Base-by-base conservation (phyloP, 2,329 filamentous ascomycete genomes). In the Hymenoscyphus scutula region DNA sequence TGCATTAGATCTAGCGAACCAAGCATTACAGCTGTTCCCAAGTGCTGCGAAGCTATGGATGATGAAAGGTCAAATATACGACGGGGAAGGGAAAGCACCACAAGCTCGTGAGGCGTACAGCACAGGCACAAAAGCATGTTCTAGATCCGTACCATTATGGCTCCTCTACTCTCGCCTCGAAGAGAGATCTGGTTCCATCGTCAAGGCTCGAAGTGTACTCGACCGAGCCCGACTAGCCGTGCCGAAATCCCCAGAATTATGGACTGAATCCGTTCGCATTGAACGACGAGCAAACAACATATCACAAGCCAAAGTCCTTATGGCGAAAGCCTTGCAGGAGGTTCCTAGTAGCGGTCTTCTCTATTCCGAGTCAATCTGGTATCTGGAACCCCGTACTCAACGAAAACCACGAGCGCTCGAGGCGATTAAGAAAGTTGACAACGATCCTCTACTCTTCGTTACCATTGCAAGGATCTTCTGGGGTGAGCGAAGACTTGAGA, bases 11-110 rank as follows among this genome's bases (percentile, higher is more conserved):
- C 86, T 99, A 11, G 91, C 91, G 53, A 91, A 93, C 64, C 89
- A 96, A 74, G 95, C 89, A 1, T 80, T 99, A 38, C 89, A 93
- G 68, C 83, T 91, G 10, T 99, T 96, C 79, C 94, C 95, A 0
- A 85, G 87, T 53, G 86, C 89, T 13, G 84, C 91, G 59, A 98
- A 98, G 77, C 82, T 99, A 27, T 97, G 94, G 89, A 97, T 98
- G 90, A 91, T 97, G 80, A 99, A 99, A 78, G 95, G 96, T 0
- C 95, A 99, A 74, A 95, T 98, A 66, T 99, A 99, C 80, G 90
- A 97, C 73, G 84, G 88, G 53, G 83, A 92, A 55, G 88, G 85
- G 70, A 92, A 92, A 77, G 79, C 89, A 15, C 88, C 89, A 0
- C 90, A 95, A 76, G 95, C 95, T 2, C 87, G 95, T 55, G 92